Percentiles rank a stretch among this genome's conserved stretches.
Conservation (phyloP, 2,329 filamentous ascomycete genomes). For the Leptographium wingfieldii region DNA sequence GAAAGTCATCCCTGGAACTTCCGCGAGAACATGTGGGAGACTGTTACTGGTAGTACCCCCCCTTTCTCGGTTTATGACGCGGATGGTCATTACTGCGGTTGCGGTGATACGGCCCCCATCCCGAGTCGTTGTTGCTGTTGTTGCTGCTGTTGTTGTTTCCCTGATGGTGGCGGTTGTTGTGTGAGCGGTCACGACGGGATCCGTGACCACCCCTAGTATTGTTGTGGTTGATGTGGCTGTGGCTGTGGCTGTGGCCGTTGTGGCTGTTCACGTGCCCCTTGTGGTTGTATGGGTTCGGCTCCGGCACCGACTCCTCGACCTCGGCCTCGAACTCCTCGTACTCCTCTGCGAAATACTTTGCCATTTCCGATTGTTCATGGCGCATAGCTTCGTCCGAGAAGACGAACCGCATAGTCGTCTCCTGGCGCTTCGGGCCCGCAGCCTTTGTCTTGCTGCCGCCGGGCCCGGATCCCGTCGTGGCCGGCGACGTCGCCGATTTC, state of each 20-base stretch:
- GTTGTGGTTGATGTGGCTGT: not conserved
- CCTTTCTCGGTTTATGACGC: conserved; percentile 1
- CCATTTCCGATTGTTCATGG: conserved; percentile 55
- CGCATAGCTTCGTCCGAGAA: conserved; percentile 67
- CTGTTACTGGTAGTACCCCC: not conserved
- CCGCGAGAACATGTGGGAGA: too few species aligned
- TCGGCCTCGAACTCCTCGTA: conserved; percentile 69
- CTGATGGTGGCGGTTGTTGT: not conserved
- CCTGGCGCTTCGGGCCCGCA: conserved; percentile 33
- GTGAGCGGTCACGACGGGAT: conserved; percentile 4
- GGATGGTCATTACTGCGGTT: conserved; percentile 3
- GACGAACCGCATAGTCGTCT: conserved; percentile 80
- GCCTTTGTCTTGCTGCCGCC: conserved; percentile 20
- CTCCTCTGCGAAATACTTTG: conserved; percentile 57
- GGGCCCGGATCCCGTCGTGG: conserved; percentile 25
- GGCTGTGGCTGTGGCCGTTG: not conserved
- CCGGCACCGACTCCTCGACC: conserved; percentile 50
- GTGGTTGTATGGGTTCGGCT: conserved; percentile 1
- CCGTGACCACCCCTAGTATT: not conserved
- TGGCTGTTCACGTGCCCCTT: not conserved
- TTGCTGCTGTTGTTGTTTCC: not conserved
- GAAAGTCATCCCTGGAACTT: too few species aligned
- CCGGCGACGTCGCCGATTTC: conserved; percentile 26
- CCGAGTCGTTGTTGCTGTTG: not conserved
- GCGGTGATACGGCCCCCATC: conserved; percentile 2